Base-by-base conservation (phyloP, 2,329 filamentous ascomycete species). In the Claviceps sorghi region DNA sequence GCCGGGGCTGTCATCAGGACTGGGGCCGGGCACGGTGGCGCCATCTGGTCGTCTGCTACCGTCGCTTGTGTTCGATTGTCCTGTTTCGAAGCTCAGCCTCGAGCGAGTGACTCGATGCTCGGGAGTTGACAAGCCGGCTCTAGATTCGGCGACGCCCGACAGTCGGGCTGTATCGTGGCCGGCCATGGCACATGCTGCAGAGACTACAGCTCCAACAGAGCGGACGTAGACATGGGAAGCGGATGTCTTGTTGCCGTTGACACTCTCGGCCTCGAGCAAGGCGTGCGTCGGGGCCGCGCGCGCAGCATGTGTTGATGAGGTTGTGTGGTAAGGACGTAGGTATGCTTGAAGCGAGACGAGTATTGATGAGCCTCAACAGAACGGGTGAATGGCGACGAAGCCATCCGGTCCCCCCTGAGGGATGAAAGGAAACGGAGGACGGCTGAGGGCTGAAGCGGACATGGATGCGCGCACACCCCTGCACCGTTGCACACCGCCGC, bases 11-110 rank as follows among this genome's bases (percentile, higher is more conserved):
- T 55, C 40, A 56, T 42, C 55, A 56, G 36, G 10, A 41, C 48
- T 32, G 44, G 48, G 68, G 3, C 60, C 64, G n/a, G 63, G 57
- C 15, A 60, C 61, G 41, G 29, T 19, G 22, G n/a, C 10, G 17
- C 19, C 49, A 44, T 13, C 49, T 50, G 21, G 41, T 45, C 21
- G 41, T 17, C 19, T n/a, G 29, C 41, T 44, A 1, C 30, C 55
- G 11, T 19, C 29, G 36, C 49, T 49, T 45, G 48, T 49, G 42
- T 70, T 76, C 51, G 73, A 69, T 58, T 73, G 72, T 55, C 69
- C 71, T 9, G 67, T 67, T 45, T 74, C 72, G 58, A 71, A 67
- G 58, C 68, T 70, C 29, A 48, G 43, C 29, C 55, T 51, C 5
- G 48, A 47, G 30, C 47, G 52, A 19, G 50, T 52, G 17, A 57